Conservation (phyloP, 345 rosid genomes). For the Eucalyptus brandiana region DNA sequence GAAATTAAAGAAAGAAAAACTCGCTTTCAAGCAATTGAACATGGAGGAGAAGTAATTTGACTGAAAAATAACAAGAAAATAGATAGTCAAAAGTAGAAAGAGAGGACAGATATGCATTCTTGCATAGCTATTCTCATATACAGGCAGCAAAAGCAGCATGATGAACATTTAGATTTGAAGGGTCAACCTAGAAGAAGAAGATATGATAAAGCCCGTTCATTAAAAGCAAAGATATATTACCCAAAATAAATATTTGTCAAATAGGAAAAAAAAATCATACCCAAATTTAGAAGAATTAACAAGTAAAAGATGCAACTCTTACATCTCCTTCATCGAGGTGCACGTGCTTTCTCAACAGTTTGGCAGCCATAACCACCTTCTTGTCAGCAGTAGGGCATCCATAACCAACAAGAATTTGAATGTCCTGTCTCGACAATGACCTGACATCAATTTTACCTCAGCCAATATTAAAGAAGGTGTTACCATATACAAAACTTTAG, state of each 20-base stretch:
- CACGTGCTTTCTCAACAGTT: constrained; percentile 75
- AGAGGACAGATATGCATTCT: not conserved
- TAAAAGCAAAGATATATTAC: not conserved
- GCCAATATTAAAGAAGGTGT: not conserved
- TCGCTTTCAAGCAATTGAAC: not conserved
- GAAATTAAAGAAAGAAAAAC: not conserved
- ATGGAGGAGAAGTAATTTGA: not conserved
- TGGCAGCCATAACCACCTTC: constrained; percentile 81
- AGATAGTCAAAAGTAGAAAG: not conserved
- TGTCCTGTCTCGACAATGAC: constrained; percentile 75
- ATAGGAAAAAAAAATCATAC: not conserved
- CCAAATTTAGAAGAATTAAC: not conserved
- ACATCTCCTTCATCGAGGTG: constrained; percentile 99
- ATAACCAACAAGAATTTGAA: constrained; percentile 78
- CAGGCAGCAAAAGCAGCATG: not conserved
- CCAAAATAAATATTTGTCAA: not conserved
- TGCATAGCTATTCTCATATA: not conserved
- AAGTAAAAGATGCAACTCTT: constrained; percentile 12
- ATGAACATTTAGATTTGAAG: not conserved
- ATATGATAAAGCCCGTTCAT: not conserved
- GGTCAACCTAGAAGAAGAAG: not conserved
- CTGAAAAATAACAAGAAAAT: not conserved
- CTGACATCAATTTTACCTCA: constrained; percentile 36
- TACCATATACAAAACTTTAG: not conserved
- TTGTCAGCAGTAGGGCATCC: constrained; percentile 90